Conservation (phyloP, 2,329 filamentous ascomycete species). For the Pseudofabraea citricarpa region DNA sequence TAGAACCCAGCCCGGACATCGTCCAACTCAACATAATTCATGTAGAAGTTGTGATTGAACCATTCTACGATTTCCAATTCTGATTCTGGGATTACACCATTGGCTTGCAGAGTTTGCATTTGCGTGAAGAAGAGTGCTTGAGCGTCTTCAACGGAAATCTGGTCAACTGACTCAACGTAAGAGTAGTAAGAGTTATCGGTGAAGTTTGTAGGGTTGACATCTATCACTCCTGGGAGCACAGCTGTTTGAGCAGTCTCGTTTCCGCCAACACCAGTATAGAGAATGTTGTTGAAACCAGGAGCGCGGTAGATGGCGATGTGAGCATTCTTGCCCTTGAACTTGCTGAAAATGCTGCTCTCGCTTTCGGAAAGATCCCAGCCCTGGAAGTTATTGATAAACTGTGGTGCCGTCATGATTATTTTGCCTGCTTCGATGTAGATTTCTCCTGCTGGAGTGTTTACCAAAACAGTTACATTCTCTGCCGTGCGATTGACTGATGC, state of each 20-base stretch:
- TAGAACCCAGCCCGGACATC: slow-evolving; percentile 34
- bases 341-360: slow-evolving; percentile 31
- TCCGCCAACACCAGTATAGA: neutral
- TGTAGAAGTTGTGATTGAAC: neutral
- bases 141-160: neutral
- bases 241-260: slow-evolving; percentile 1
- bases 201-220: neutral
- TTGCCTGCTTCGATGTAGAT: slow-evolving; percentile 33
- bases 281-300: neutral
- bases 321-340: slow-evolving; percentile 14
- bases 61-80: neutral
- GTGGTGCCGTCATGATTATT: slow-evolving; percentile 35
- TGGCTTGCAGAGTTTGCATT: neutral
- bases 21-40: neutral
- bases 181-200: neutral
- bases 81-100: neutral
- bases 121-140: neutral
- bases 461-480: slow-evolving; percentile 21
- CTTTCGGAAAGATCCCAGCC: slow-evolving; percentile 28
- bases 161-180: neutral
- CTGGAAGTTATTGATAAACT: slow-evolving; percentile 26
- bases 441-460: slow-evolving; percentile 24
- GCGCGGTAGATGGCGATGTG: neutral
- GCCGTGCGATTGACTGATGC: neutral
- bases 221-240: slow-evolving; percentile 1